Evolutionary conservation across 441 rosid genomes (phyloP), one percentile per base, ranked within the genome.

Genomic region (Croton laevigatus): DNA sequence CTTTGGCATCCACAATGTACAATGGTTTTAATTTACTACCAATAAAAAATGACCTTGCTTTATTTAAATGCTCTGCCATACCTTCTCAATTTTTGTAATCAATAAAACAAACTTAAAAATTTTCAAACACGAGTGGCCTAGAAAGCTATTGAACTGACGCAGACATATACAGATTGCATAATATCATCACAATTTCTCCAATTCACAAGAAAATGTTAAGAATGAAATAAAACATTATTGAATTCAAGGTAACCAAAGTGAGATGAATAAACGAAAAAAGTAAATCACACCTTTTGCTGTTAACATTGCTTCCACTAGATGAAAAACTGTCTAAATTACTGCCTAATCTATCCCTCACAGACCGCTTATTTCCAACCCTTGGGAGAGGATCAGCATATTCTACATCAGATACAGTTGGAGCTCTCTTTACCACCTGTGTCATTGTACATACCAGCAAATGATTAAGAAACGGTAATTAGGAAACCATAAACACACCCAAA

Each of bases 341-440:
- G 42, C 97, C 98, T 77, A 94, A 76, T 80, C 98, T 84, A 62
- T 94, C 98, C 77, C 89, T 87, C 9, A 86, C 85, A 44, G 98
- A 82, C 59, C 96, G 87, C 85, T 94, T 94, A 37, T 76, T 82
- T 61, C 97, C 96, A 52, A 80, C 36, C 58, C 74, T 73, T 5
- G 81, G 81, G 59, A 64, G 59, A 37, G 79, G 81, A 72, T 75
- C 86, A 53, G 77, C 69, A 63, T 65, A 72, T 13, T 73, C 81
- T 65, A 34, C 76, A 55, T 80, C 84, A 10, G 85, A 74, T 59
- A 75, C 80, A 70, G 73, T 69, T 42, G 80, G 87, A 66, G 81
- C 80, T 81, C 93, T 87, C 84, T 85, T 91, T 60, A 94, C 93
- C 75, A 91, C 98, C 97, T 93, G 86, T 52, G 66, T 59, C 48